phyloP scores from a whole-genome alignment of 345 rosid species.

The Eucalyptus tenuipes region DNA sequence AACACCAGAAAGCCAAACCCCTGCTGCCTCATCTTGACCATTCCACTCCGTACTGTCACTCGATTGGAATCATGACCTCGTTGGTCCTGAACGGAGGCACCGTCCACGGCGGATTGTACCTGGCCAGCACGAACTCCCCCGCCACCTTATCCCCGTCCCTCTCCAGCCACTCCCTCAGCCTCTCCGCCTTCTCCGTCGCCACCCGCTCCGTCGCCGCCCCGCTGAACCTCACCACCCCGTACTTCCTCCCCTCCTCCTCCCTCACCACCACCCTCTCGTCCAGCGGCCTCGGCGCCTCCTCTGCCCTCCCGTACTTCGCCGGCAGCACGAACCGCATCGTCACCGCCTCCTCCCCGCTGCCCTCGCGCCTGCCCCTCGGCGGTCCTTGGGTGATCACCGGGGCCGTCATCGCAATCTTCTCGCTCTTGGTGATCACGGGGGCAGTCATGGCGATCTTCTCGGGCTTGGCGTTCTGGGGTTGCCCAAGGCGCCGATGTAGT shows the following conservation, averaged over 20 bases:
- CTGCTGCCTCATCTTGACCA: not conserved
- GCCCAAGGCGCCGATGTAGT: conserved; percentile 79
- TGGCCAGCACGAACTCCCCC: conserved; percentile 57
- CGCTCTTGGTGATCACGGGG: conserved; percentile 58
- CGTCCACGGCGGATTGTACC: conserved; percentile 94
- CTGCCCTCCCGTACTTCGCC: conserved; percentile 46
- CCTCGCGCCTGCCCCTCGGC: not conserved
- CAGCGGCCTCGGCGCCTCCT: conserved; percentile 80
- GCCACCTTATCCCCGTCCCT: conserved; percentile 56
- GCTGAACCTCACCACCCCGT: conserved; percentile 59
- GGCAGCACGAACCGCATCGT: conserved; percentile 91
- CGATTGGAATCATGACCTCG: conserved; percentile 68
- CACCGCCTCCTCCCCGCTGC: conserved; percentile 23
- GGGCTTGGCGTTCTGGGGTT: conserved; percentile 60
- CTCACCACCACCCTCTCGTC: conserved; percentile 72
- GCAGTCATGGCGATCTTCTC: conserved; percentile 85
- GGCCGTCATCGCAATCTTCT: conserved; percentile 77
- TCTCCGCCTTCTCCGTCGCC: conserved; percentile 62
- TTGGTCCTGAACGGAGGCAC: conserved; percentile 71
- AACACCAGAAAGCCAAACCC: not conserved
- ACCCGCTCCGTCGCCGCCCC: conserved; percentile 52
- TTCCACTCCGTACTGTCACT: conserved; percentile 16
- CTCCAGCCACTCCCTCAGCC: conserved; percentile 48
- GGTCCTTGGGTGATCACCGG: conserved; percentile 56
- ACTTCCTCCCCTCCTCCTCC: conserved; percentile 62